These are phyloP conservation scores for Dothiorella sarmentorum DNA, from an alignment of 2,329 filamentous ascomycete genomes.

Conservation along the genomic window DNA sequence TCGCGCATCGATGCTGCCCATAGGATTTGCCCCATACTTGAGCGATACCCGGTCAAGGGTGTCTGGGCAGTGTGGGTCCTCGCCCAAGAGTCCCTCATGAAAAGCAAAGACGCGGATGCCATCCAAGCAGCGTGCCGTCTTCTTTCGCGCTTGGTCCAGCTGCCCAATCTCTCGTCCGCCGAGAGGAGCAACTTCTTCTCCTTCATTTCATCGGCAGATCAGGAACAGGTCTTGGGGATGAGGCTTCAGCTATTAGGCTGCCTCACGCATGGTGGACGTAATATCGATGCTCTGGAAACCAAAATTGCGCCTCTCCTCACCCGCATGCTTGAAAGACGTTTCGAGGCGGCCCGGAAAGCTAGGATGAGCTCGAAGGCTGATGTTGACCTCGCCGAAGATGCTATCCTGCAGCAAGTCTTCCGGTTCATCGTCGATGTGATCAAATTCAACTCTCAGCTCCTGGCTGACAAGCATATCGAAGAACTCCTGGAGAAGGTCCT, in stretches of 20 bases:
- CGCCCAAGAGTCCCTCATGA: constrained; percentile 36
- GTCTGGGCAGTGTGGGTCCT: constrained; percentile 36
- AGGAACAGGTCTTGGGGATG: constrained; percentile 30
- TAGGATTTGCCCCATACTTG: constrained; percentile 33
- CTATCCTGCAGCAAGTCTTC: constrained; percentile 58
- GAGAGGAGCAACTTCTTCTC: constrained; percentile 40
- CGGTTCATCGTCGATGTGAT: constrained; percentile 64
- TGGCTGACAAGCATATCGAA: constrained; percentile 60
- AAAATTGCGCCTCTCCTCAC: constrained; percentile 33
- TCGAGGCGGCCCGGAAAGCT: constrained; percentile 30
- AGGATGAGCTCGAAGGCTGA: constrained; percentile 30
- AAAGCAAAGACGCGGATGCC: constrained; percentile 32
- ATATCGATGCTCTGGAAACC: constrained; percentile 38
- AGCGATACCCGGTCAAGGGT: constrained; percentile 36
- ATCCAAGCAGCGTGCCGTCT: constrained; percentile 34
- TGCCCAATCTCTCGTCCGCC: constrained; percentile 32
- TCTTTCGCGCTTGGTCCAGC: constrained; percentile 32
- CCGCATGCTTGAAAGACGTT: constrained; percentile 32
- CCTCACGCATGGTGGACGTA: constrained; percentile 37
- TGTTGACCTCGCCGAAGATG: constrained; percentile 26
- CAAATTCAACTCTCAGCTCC: constrained; percentile 71
- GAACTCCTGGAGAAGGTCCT: constrained; percentile 61
- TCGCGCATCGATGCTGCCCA: constrained; percentile 32
- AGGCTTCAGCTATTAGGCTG: constrained; percentile 35
- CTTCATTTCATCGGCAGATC: constrained; percentile 30